Percentiles rank a stretch among this genome's conserved stretches.
Evolutionary conservation across 768 basidiomycete genomes (phyloP).

Genomic region (Coprinopsis cinerea): DNA sequence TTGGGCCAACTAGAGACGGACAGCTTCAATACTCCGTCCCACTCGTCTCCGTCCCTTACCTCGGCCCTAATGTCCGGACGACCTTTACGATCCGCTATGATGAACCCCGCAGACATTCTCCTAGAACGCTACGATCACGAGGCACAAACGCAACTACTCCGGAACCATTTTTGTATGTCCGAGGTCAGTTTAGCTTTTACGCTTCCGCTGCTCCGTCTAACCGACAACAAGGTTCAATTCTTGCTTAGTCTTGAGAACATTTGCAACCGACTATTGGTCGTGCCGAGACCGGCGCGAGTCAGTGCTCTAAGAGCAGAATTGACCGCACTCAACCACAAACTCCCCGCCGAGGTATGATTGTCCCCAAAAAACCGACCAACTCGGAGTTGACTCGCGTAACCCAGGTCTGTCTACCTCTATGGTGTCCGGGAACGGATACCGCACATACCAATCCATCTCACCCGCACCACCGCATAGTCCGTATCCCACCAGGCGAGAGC

Average conservation of each 20-base stretch:
- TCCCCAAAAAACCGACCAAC: not conserved
- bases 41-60: slow-evolving; percentile 64
- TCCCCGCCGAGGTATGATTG: slow-evolving; percentile 82
- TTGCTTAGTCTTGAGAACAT: slow-evolving; percentile 86
- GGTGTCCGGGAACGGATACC: slow-evolving; percentile 72
- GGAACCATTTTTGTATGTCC: slow-evolving; percentile 84
- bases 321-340: slow-evolving; percentile 90
- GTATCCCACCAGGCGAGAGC: slow-evolving; percentile 95
- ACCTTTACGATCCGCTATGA: slow-evolving; percentile 37
- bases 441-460: slow-evolving; percentile 37
- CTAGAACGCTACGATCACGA: slow-evolving; percentile 62
- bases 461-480: slow-evolving; percentile 91
- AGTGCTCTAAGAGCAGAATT: slow-evolving; percentile 96
- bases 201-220: slow-evolving; percentile 6
- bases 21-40: slow-evolving; percentile 42
- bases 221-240: slow-evolving; percentile 64
- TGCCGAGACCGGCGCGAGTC: slow-evolving; percentile 90
- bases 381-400: not conserved
- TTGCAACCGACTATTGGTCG: slow-evolving; percentile 83
- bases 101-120: slow-evolving; percentile 46
- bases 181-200: slow-evolving; percentile 47
- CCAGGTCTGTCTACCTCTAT: slow-evolving; percentile 84
- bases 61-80: slow-evolving; percentile 28
- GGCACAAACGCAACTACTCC: slow-evolving; percentile 66
- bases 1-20: slow-evolving; percentile 60